Conservation (phyloP, 1,284 basidiomycete species). For the Trametes hirsuta region DNA sequence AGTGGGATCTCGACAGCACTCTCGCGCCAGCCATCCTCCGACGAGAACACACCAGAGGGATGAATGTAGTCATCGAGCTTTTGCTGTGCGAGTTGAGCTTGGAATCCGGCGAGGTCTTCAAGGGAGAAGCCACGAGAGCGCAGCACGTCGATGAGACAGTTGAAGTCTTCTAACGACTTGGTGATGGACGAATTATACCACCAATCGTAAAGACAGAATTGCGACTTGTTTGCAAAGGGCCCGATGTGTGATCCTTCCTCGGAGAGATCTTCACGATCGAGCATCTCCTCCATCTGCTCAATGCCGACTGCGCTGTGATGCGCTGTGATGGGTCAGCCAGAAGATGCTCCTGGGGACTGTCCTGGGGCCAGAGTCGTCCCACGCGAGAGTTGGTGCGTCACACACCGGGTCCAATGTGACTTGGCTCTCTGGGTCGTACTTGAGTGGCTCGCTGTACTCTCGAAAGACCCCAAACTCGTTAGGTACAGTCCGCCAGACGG, state of each 20-base stretch:
- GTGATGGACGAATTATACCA: not conserved
- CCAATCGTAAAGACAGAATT: not conserved
- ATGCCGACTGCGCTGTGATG: not conserved
- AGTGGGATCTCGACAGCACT: not conserved
- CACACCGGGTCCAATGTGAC: no score
- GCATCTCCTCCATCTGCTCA: no score
- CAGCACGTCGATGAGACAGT: not conserved
- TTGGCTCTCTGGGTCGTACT: no score
- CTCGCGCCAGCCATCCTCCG: not conserved
- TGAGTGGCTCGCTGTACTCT: no score
- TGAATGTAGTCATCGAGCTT: not conserved
- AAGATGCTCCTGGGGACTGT: not conserved
- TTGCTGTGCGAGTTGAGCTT: not conserved
- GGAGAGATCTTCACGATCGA: not conserved
- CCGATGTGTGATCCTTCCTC: not conserved
- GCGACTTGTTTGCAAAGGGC: not conserved
- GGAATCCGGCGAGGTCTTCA: not conserved
- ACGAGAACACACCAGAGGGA: not conserved
- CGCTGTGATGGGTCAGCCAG: not conserved
- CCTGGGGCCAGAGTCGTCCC: no score
- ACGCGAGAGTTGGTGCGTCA: no score
- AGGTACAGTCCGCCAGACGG: no score
- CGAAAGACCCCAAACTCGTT: no score
- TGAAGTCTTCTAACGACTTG: not conserved
- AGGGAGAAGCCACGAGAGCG: not conserved